These are phyloP conservation scores for Meyerozyma sp. DNA, from an alignment of 1,139 yeast genomes.

Conservation along the genomic window DNA sequence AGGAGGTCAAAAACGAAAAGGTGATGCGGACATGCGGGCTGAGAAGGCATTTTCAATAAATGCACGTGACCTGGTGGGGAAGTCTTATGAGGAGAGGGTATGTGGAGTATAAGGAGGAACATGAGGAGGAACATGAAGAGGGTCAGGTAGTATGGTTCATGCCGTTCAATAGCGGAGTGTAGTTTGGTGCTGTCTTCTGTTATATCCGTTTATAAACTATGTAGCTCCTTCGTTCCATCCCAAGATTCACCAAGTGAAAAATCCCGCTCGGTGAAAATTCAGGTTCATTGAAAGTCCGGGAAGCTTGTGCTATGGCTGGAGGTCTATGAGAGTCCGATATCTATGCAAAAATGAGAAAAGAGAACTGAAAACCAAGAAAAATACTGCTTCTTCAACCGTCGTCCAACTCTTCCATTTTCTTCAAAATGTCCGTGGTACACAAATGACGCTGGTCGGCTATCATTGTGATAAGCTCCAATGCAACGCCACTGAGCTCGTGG, in stretches of 20 bases:
- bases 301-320: too few relatives aligned
- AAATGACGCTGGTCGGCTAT: conserved; percentile 46
- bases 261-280: too few relatives aligned
- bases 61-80: background rate
- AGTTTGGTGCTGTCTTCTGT: too few relatives aligned
- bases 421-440: conserved; percentile 35
- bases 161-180: too few relatives aligned
- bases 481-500: conserved; percentile 47
- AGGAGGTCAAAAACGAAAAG: background rate
- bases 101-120: too few relatives aligned
- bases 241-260: too few relatives aligned
- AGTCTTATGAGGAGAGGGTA: too few relatives aligned
- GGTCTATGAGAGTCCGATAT: background rate
- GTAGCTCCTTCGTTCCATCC: too few relatives aligned
- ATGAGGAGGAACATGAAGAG: too few relatives aligned
- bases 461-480: conserved; percentile 43
- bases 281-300: too few relatives aligned
- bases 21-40: background rate
- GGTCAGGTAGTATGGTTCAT: too few relatives aligned
- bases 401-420: background rate
- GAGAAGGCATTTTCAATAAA: background rate
- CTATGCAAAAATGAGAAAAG: background rate
- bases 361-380: background rate
- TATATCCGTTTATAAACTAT: too few relatives aligned
- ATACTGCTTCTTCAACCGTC: background rate